Conservation (phyloP, 257 asterid genomes). For the Cruciata laevipes region DNA sequence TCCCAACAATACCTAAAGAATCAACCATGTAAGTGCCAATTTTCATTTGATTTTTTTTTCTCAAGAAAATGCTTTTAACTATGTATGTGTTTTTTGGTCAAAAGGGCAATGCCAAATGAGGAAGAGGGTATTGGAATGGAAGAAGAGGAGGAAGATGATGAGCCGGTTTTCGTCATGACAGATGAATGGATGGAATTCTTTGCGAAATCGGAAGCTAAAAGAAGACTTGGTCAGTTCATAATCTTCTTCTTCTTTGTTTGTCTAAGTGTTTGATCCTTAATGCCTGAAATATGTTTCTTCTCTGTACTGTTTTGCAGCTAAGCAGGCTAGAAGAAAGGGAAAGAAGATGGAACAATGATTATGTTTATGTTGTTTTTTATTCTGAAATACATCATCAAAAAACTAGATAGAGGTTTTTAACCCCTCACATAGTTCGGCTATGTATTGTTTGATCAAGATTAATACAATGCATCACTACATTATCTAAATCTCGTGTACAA, state of each 20-base stretch:
- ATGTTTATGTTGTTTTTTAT: not conserved
- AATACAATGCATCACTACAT: not conserved
- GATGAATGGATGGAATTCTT: slow-evolving; percentile 92
- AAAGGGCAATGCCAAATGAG: slow-evolving; percentile 32
- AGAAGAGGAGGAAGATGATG: slow-evolving; percentile 52
- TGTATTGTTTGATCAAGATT: not conserved
- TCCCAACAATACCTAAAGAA: slow-evolving; percentile 11
- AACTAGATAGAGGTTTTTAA: not conserved
- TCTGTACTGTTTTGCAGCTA: slow-evolving; percentile 39
- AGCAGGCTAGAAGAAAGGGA: slow-evolving; percentile 42
- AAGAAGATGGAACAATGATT: slow-evolving; percentile 14
- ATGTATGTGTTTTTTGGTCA: not conserved
- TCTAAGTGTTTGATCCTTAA: too few species aligned
- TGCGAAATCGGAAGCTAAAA: slow-evolving; percentile 82
- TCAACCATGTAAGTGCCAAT: slow-evolving; percentile 22
- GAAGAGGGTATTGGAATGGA: slow-evolving; percentile 21
- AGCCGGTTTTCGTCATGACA: slow-evolving; percentile 66
- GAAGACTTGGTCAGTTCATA: slow-evolving; percentile 46
- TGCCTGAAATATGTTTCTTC: slow-evolving; percentile 7
- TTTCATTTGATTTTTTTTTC: not conserved
- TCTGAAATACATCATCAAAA: not conserved
- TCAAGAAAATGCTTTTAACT: too few species aligned
- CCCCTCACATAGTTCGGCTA: not conserved
- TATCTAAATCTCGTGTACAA: not conserved
- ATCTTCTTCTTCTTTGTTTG: not conserved